Evolutionary conservation across 148 eudicot species (phyloP).

Genomic region (Arbutus unedo): DNA sequence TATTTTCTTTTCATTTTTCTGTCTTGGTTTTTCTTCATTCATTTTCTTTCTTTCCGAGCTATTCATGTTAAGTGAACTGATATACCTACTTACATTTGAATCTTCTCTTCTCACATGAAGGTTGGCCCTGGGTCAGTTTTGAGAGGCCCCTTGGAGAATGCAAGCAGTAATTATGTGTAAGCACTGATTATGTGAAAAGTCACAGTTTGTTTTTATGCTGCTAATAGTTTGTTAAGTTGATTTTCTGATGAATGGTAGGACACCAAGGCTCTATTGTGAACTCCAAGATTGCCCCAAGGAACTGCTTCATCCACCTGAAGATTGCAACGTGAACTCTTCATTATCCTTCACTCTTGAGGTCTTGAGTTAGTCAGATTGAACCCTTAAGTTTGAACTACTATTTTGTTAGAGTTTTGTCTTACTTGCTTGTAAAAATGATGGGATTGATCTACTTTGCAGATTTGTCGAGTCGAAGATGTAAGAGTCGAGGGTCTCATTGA

Average conservation of each 20-base stretch:
- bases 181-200: constrained; percentile 23
- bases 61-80: constrained; percentile 4
- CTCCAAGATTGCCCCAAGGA: constrained; percentile 68
- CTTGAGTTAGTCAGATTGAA: constrained; percentile 22
- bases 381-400: background rate
- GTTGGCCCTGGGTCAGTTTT: constrained; percentile 74
- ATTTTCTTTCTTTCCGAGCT: background rate
- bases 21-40: background rate
- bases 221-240: constrained; percentile 11
- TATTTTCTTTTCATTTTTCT: background rate
- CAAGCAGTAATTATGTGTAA: constrained; percentile 53
- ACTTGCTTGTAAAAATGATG: constrained; percentile 13
- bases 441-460: constrained; percentile 42
- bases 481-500: constrained; percentile 57
- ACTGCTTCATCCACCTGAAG: constrained; percentile 90
- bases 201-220: constrained; percentile 11
- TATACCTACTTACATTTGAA: constrained; percentile 17
- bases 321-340: constrained; percentile 86
- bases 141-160: constrained; percentile 68
- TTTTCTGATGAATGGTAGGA: constrained; percentile 38
- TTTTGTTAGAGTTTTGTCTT: constrained; percentile 13
- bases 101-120: constrained; percentile 36
- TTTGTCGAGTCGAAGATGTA: constrained; percentile 89
- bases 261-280: constrained; percentile 68
- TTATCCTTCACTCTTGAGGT: constrained; percentile 89